Conservation (phyloP, 1,284 basidiomycete genomes). For the Thecaphora thlaspeos region DNA sequence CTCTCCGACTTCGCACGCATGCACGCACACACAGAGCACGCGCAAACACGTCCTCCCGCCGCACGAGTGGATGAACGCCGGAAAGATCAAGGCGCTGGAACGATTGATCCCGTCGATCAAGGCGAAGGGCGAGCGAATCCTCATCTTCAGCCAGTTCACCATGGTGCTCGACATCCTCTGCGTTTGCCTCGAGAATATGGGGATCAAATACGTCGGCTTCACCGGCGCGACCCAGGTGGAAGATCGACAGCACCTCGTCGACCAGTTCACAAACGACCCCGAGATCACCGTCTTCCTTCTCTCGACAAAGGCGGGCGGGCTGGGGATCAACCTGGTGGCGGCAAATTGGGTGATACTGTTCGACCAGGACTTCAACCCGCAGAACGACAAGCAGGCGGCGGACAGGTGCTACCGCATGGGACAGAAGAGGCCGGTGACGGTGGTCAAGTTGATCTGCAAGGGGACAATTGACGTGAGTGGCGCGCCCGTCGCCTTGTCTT, state of each 20-base stretch:
- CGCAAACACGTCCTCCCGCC: slow-evolving; percentile 74
- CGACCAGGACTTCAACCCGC: slow-evolving; percentile 75
- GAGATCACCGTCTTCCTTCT: slow-evolving; percentile 89
- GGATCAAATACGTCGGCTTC: slow-evolving; percentile 79
- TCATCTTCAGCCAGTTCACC: slow-evolving; percentile 81
- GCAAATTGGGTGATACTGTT: slow-evolving; percentile 71
- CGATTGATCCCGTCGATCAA: slow-evolving; percentile 72
- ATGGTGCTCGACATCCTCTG: slow-evolving; percentile 69
- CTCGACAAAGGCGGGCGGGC: slow-evolving; percentile 84
- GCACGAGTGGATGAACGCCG: slow-evolving; percentile 79
- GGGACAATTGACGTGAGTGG: slow-evolving; percentile 77
- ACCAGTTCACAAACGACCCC: slow-evolving; percentile 92
- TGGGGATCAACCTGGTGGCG: slow-evolving; percentile 63
- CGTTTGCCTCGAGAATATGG: slow-evolving; percentile 74
- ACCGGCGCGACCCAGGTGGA: slow-evolving; percentile 94
- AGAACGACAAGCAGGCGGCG: slow-evolving; percentile 87
- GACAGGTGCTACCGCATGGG: slow-evolving; percentile 98
- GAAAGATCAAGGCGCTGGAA: slow-evolving; percentile 78
- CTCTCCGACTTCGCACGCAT: neutral
- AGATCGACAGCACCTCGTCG: slow-evolving; percentile 86
- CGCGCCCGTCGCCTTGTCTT: too few species aligned
- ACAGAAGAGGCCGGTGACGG: slow-evolving; percentile 80
- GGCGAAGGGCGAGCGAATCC: slow-evolving; percentile 73
- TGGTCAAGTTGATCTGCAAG: slow-evolving; percentile 88
- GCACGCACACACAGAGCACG: slow-evolving; percentile 3